These are phyloP conservation scores for Postia placenta DNA, from an alignment of 768 basidiomycete species.

Conservation along the genomic window DNA sequence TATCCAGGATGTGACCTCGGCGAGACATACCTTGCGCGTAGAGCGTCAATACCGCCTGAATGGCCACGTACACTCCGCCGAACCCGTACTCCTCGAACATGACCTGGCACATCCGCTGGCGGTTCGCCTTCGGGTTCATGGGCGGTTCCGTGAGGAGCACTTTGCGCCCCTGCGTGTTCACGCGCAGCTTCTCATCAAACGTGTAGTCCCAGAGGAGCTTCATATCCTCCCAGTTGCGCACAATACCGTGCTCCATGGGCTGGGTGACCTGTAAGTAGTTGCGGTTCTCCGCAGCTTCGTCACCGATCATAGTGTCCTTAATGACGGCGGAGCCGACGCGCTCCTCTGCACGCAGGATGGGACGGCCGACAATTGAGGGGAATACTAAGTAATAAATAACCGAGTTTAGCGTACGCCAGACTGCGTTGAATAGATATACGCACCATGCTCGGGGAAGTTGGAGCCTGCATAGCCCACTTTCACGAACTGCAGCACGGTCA, in stretches of 20 bases:
- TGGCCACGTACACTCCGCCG: constrained; percentile 92
- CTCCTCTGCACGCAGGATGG: constrained; percentile 96
- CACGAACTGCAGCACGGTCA: constrained; percentile 39
- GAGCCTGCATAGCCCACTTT: constrained; percentile 61
- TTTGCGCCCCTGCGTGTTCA: constrained; percentile 84
- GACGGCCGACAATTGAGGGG: constrained; percentile 93
- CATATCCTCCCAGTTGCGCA: constrained; percentile 99
- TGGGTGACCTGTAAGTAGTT: constrained; percentile 96
- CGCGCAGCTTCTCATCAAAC: constrained; percentile 89
- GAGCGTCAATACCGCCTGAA: constrained; percentile 95
- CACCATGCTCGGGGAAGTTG: constrained; percentile 60
- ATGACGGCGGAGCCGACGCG: constrained; percentile 78
- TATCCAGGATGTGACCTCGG: too few relatives aligned
- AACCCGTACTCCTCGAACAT: constrained; percentile 99
- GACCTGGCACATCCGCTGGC: constrained; percentile 92
- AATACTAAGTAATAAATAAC: too few relatives aligned
- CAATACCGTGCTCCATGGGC: constrained; percentile 99
- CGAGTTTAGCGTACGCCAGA: too few relatives aligned
- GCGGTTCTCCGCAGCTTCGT: constrained; percentile 90
- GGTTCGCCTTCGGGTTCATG: constrained; percentile 94
- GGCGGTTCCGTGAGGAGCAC: constrained; percentile 95
- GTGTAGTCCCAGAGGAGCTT: constrained; percentile 97
- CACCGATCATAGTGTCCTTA: constrained; percentile 98
- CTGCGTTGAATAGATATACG: too few relatives aligned
- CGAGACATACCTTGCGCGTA: constrained; percentile 88